Evolutionary conservation across 164 flowering plant genomes (phyloP).

Genomic region (Kingdonia uniflora): DNA sequence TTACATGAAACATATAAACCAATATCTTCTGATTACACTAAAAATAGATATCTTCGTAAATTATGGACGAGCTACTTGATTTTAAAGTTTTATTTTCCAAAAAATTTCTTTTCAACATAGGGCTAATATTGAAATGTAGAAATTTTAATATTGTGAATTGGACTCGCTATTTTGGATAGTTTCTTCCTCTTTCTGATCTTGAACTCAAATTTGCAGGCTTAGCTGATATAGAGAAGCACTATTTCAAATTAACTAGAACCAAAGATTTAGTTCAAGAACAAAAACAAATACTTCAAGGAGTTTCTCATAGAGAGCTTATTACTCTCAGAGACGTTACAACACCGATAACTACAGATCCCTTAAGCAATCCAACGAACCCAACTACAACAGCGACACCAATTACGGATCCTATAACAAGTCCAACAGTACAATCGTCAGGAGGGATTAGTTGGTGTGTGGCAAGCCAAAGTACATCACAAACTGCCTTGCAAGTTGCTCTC

Average conservation of each 20-base stretch:
- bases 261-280: neutral
- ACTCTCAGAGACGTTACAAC: conserved; percentile 31
- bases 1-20: too few species aligned
- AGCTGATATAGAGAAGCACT: neutral
- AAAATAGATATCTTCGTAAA: too few species aligned
- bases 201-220: conserved; percentile 3
- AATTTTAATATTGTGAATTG: neutral
- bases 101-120: too few species aligned
- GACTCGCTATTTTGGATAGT: too few species aligned
- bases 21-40: too few species aligned
- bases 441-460: conserved; percentile 73
- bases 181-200: too few species aligned
- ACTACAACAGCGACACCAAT: conserved; percentile 18
- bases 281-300: neutral
- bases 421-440: conserved; percentile 21
- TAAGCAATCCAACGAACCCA: conserved; percentile 40
- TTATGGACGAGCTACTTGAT: too few species aligned
- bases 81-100: too few species aligned
- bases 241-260: too few species aligned
- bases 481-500: conserved; percentile 61
- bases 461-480: conserved; percentile 45
- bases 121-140: too few species aligned
- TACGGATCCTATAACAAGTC: conserved; percentile 5
- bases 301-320: conserved; percentile 5
- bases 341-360: conserved; percentile 40